Evolutionary conservation across 352 stramenopile species (phyloP), one percentile per base, ranked within the genome.

Genomic region (Phytophthora boehmeriae): DNA sequence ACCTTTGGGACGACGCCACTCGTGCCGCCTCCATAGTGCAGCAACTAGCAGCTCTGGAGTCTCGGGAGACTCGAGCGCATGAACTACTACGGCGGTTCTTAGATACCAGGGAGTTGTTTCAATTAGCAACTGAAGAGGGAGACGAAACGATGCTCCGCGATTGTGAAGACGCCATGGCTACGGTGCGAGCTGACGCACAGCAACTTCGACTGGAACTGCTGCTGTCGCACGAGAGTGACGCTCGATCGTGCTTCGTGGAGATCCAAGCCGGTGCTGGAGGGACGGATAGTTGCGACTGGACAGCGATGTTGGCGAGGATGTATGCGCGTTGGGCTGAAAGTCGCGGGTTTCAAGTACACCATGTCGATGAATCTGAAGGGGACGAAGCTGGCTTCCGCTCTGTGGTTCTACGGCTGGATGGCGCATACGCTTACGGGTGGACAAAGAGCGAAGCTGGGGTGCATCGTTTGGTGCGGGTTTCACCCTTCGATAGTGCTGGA

Each of bases 241-340:
- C 68, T 23, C 68, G 75, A 19, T 85, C 80, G 35, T 94, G 85
- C 59, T 94, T 92, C 49, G 41, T 94, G 17, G 85, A 94, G 66
- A 91, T 92, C 39, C 79, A 90, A 62, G 85, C 83, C 3, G 85
- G 85, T n/a, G 85, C 85, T 22, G 83, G 97, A 52, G 97, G 97
- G 14, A 98, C 89, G 0, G 97, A 99, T 72, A 96, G 90, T 50
- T 97, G 92, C 48, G 97, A 99, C 73, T 99, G 96, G 96, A 96
- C 96, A 5, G 80, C 80, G 16, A 98, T 99, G 80, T 71, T 99
- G 19, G 76, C 93, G 48, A 84, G 93, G 39, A 99, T 99, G 97
- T 99, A 99, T 70, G 63, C 75, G 42, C 80, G 93, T 2, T 92
- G 78, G 84, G 71, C 63, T 2, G 65, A 78, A 5, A 14, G 56